Evolutionary conservation across 129 eudicot species (phyloP).

Genomic region (Centaurea solstitialis): DNA sequence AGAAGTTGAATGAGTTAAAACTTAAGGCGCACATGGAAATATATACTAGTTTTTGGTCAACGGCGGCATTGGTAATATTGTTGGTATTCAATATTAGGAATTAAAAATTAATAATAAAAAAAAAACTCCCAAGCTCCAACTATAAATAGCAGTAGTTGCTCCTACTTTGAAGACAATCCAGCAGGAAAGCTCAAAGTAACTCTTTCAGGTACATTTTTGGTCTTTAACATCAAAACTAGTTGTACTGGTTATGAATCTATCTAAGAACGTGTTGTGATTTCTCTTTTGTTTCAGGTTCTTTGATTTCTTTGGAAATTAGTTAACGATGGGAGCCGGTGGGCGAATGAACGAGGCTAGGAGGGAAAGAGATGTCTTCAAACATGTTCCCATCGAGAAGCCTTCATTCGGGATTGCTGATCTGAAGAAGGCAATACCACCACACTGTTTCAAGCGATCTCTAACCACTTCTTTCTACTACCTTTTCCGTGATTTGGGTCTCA

Average conservation of each 20-base stretch:
- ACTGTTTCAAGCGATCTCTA: constrained; percentile 42
- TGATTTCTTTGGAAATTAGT: not conserved
- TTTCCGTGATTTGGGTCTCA: not conserved
- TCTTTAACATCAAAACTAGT: not conserved
- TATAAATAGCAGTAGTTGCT: not conserved
- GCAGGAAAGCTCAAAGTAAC: not conserved
- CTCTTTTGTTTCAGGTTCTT: not conserved
- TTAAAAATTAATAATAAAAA: not conserved
- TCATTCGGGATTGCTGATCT: constrained; percentile 31
- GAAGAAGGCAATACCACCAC: constrained; percentile 43
- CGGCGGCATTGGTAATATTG: not conserved
- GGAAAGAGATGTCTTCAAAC: constrained; percentile 6
- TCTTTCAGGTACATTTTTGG: not conserved
- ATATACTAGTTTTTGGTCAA: not conserved
- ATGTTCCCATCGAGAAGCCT: constrained; percentile 33
- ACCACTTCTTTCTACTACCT: constrained; percentile 23
- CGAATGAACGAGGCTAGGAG: constrained; percentile 19
- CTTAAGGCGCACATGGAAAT: not conserved
- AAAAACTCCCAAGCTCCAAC: not conserved
- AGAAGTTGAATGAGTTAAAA: not conserved
- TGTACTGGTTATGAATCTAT: not conserved
- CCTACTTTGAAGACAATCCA: not conserved
- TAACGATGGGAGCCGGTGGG: constrained; percentile 40
- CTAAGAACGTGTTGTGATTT: not conserved
- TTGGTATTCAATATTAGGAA: not conserved